phyloP scores from a whole-genome alignment of 768 basidiomycete species.

The Auriscalpium orientale region DNA sequence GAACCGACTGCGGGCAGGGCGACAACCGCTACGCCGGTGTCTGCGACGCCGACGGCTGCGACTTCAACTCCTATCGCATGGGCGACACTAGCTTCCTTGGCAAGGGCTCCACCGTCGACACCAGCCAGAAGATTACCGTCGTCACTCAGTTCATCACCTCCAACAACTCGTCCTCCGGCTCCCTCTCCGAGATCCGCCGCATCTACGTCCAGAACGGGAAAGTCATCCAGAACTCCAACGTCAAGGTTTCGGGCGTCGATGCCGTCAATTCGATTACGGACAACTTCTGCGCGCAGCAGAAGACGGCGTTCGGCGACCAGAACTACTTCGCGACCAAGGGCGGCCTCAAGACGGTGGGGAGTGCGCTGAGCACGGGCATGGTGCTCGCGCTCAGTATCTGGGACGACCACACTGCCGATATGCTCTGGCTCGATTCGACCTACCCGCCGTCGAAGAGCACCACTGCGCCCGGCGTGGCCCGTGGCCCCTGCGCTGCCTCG shows the following conservation, averaged over 20 bases:
- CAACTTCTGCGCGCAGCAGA: slow-evolving; percentile 37
- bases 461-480: slow-evolving; percentile 35
- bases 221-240: slow-evolving; percentile 43
- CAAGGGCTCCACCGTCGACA: slow-evolving; percentile 39
- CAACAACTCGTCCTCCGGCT: slow-evolving; percentile 35
- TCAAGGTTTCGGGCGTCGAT: slow-evolving; percentile 35
- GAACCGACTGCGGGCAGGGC: slow-evolving; percentile 26
- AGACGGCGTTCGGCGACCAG: slow-evolving; percentile 36
- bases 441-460: slow-evolving; percentile 28
- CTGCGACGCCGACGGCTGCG: slow-evolving; percentile 51
- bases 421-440: slow-evolving; percentile 52
- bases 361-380: slow-evolving; percentile 32
- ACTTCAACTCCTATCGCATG: slow-evolving; percentile 57
- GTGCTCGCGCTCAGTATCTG: slow-evolving; percentile 43
- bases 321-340: slow-evolving; percentile 32
- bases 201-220: slow-evolving; percentile 45
- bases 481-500: slow-evolving; percentile 41
- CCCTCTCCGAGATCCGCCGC: slow-evolving; percentile 44
- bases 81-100: slow-evolving; percentile 41
- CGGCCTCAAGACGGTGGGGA: slow-evolving; percentile 27
- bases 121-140: slow-evolving; percentile 41
- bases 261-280: slow-evolving; percentile 39
- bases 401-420: slow-evolving; percentile 46
- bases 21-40: slow-evolving; percentile 31
- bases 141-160: slow-evolving; percentile 48